Evolutionary conservation across 257 asterid species (phyloP).

Genomic region (Echites panduratus): DNA sequence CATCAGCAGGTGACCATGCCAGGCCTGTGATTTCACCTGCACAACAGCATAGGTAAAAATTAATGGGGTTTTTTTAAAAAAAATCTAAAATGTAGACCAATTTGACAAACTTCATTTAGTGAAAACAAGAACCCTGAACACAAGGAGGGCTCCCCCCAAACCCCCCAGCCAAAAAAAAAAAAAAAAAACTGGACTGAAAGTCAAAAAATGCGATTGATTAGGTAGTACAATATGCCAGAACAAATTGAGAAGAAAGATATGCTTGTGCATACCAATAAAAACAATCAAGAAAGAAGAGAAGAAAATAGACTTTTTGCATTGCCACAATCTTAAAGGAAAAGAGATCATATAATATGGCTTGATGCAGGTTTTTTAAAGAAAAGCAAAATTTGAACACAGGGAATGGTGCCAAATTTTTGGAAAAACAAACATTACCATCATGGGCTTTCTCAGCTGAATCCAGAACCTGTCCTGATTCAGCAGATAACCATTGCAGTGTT

Average conservation of each 20-base stretch:
- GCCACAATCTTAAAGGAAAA: background rate
- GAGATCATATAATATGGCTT: background rate
- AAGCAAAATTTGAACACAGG: background rate
- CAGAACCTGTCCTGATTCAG: slow-evolving; percentile 84
- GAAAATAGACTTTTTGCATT: background rate
- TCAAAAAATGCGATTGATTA: background rate
- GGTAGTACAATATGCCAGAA: too few species aligned
- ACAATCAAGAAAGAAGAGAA: too few species aligned
- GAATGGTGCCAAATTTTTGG: background rate
- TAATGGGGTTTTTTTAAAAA: slow-evolving; percentile 5
- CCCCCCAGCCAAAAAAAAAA: background rate
- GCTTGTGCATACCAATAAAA: too few species aligned
- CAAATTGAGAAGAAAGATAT: too few species aligned
- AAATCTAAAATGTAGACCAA: background rate
- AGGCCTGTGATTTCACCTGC: slow-evolving; percentile 85
- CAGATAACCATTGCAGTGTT: slow-evolving; percentile 80
- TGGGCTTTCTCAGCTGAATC: slow-evolving; percentile 95
- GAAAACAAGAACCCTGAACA: background rate
- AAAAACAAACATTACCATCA: slow-evolving; percentile 60
- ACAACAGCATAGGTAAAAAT: slow-evolving; percentile 9
- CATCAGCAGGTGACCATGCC: slow-evolving; percentile 73
- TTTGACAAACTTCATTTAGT: background rate
- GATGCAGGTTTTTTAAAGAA: background rate
- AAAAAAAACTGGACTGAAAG: too few species aligned
- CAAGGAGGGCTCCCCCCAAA: too few species aligned